Evolutionary conservation across 257 asterid genomes (phyloP).

Genomic region (Nicotiana undulata): DNA sequence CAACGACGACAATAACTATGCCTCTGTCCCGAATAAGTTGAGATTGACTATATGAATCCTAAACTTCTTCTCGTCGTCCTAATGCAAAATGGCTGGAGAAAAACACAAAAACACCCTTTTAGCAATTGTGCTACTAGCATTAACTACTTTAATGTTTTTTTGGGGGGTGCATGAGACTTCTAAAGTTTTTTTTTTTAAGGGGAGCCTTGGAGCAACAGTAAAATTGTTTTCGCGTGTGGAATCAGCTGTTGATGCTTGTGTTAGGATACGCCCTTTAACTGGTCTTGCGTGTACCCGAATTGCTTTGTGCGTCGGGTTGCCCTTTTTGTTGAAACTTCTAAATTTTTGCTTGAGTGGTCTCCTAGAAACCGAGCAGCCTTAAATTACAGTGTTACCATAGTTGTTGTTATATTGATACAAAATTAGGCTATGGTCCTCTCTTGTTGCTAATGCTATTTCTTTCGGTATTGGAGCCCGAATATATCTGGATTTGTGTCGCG

Average conservation of each 20-base stretch:
- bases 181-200: neutral
- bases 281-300: fast-evolving
- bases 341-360: neutral
- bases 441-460: neutral
- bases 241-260: no score
- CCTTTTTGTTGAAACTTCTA: no score
- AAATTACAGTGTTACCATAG: neutral
- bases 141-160: neutral
- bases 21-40: no score
- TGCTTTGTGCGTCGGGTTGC: no score
- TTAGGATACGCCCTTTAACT: no score
- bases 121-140: neutral
- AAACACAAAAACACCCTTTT: neutral
- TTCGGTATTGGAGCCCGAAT: no score
- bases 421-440: neutral
- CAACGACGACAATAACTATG: no score
- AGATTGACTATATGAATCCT: no score
- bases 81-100: neutral
- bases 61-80: no score
- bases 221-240: no score
- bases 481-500: no score
- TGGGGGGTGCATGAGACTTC: neutral
- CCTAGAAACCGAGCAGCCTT: neutral
- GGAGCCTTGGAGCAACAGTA: no score
- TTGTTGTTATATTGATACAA: neutral